These are phyloP conservation scores for Phytophthora pistaciae DNA, from an alignment of 352 stramenopile genomes.

Conservation along the genomic window DNA sequence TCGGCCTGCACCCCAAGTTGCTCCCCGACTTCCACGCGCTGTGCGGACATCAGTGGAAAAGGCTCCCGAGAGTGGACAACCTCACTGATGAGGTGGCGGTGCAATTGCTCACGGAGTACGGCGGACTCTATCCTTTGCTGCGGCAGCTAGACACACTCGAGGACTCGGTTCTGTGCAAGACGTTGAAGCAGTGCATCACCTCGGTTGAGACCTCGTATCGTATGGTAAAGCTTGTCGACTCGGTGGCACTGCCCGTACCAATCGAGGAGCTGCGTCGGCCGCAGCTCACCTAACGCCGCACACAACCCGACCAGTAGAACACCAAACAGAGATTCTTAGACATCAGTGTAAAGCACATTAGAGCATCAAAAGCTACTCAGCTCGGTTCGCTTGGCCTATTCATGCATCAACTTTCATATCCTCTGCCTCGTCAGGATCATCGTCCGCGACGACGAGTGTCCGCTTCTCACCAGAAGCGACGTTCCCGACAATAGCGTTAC, in stretches of 20 bases:
- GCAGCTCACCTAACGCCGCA: constrained; percentile 32
- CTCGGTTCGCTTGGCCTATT: constrained; percentile 29
- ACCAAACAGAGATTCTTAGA: constrained; percentile 15
- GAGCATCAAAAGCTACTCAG: constrained; percentile 31
- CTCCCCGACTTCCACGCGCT: constrained; percentile 75
- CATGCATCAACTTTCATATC: constrained; percentile 39
- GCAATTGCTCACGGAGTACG: constrained; percentile 71
- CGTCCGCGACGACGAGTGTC: constrained; percentile 33
- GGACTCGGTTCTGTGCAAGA: constrained; percentile 55
- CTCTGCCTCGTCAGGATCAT: constrained; percentile 46
- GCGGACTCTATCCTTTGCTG: constrained; percentile 62
- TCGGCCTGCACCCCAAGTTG: constrained; percentile 56
- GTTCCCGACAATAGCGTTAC: constrained; percentile 12
- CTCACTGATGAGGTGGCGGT: constrained; percentile 68
- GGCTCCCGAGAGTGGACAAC: constrained; percentile 62
- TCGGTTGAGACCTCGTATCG: constrained; percentile 82
- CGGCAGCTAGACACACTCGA: constrained; percentile 72
- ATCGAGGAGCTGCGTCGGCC: constrained; percentile 56
- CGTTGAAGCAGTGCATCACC: constrained; percentile 79
- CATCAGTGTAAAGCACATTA: constrained; percentile 37
- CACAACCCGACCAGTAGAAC: neutral
- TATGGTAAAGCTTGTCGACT: constrained; percentile 71
- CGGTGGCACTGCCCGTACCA: constrained; percentile 57
- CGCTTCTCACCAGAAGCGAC: constrained; percentile 10
- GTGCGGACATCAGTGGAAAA: constrained; percentile 76